Percentiles rank a stretch among this genome's conserved stretches.
These are phyloP conservation scores for Arabidopsis thaliana DNA, from an alignment of 345 rosid species.

Conservation along the genomic window TAIR10.1 NC_003070.9:21566001-21566500, in stretches of 20 bases:
- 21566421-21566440: conserved; percentile 15
- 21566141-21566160: conserved; percentile 41
- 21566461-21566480: conserved; percentile 34
- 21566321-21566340: conserved; percentile 35
- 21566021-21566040: background rate
- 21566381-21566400: conserved; percentile 41
- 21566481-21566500: conserved; percentile 4
- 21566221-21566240: conserved; percentile 25
- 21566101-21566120: conserved; percentile 40
- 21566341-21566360: conserved; percentile 23
- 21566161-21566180: conserved; percentile 4
- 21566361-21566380: conserved; percentile 30
- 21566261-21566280: conserved; percentile 30
- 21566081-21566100: conserved; percentile 41
- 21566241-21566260: conserved; percentile 19
- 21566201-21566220: conserved; percentile 10
- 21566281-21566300: conserved; percentile 36
- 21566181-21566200: conserved; percentile 25
- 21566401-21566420: background rate
- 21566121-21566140: conserved; percentile 36
- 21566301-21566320: conserved; percentile 30
- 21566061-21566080: background rate
- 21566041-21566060: background rate
- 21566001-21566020: too few species aligned
- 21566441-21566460: conserved; percentile 3